Percentiles rank a stretch among this genome's conserved stretches.
Evolutionary conservation across 257 asterid species (phyloP).

Genomic region (Lycium barbarum): DNA sequence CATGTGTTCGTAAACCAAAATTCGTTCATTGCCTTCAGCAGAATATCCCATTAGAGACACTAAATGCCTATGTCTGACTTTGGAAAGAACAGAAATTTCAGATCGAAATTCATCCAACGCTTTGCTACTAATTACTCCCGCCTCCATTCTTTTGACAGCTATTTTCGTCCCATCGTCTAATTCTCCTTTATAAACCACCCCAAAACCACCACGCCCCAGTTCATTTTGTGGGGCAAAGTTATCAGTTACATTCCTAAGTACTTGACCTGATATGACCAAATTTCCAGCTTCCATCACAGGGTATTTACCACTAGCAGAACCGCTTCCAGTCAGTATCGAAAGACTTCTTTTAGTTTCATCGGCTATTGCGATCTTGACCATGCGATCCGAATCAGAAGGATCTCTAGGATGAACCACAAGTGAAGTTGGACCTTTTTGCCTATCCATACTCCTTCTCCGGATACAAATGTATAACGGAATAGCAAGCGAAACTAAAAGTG

Average conservation of each 20-base stretch:
- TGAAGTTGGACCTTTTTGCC: constrained; percentile 51
- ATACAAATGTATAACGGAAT: constrained; percentile 56
- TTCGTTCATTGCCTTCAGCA: constrained; percentile 70
- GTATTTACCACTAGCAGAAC: constrained; percentile 64
- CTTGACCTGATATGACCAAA: constrained; percentile 77
- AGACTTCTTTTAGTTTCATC: constrained; percentile 48
- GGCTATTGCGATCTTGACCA: constrained; percentile 65
- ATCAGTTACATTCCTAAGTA: constrained; percentile 74
- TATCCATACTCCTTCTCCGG: constrained; percentile 52
- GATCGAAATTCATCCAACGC: constrained; percentile 79
- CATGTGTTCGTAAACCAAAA: constrained; percentile 85
- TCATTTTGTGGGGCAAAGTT: constrained; percentile 83
- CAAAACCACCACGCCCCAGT: constrained; percentile 95
- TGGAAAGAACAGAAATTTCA: constrained; percentile 83
- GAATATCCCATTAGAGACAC: constrained; percentile 89
- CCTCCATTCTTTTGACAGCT: constrained; percentile 93
- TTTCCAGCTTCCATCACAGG: constrained; percentile 76
- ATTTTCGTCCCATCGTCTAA: constrained; percentile 84
- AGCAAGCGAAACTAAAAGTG: constrained; percentile 50
- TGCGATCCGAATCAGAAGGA: constrained; percentile 58
- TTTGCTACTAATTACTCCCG: constrained; percentile 68
- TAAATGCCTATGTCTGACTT: constrained; percentile 87
- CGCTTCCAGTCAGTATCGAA: constrained; percentile 52
- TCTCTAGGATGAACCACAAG: constrained; percentile 81
- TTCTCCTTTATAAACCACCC: constrained; percentile 87